phyloP scores from a whole-genome alignment of 108 stramenopile genomes.

The Pseudonitzschia pungens region DNA sequence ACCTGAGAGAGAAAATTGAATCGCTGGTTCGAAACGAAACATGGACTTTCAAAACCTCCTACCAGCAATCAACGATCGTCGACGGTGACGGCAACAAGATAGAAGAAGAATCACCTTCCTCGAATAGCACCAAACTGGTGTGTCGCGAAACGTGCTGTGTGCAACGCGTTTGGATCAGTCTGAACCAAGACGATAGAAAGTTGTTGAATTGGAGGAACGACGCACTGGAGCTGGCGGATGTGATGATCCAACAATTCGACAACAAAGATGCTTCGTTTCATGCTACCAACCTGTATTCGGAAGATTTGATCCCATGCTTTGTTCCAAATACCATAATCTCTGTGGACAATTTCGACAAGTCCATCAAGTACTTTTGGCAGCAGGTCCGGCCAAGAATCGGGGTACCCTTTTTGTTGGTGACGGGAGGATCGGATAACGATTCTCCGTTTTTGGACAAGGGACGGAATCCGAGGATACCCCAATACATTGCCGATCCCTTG shows the following conservation, averaged over 20 bases:
- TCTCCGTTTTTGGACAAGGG: constrained; percentile 2
- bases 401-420: constrained; percentile 28
- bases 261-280: not conserved
- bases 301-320: constrained; percentile 26
- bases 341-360: constrained; percentile 9
- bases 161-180: constrained; percentile 16
- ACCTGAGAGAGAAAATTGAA: constrained; percentile 4
- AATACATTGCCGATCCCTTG: constrained; percentile 20
- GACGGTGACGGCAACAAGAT: not conserved
- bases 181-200: constrained; percentile 19
- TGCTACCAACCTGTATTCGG: constrained; percentile 9
- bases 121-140: not conserved
- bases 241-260: constrained; percentile 7
- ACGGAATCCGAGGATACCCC: not conserved
- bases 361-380: constrained; percentile 12
- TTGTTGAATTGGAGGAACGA: constrained; percentile 23
- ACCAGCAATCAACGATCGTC: not conserved
- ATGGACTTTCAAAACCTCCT: constrained; percentile 4
- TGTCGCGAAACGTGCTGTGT: constrained; percentile 31
- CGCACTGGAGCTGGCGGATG: constrained; percentile 25
- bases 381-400: constrained; percentile 22
- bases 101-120: not conserved
- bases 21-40: constrained; percentile 3
- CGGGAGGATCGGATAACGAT: constrained; percentile 16
- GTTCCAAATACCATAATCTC: constrained; percentile 30